Conservation (phyloP, 140 eudicot species). For the Eryngium alpinum region DNA sequence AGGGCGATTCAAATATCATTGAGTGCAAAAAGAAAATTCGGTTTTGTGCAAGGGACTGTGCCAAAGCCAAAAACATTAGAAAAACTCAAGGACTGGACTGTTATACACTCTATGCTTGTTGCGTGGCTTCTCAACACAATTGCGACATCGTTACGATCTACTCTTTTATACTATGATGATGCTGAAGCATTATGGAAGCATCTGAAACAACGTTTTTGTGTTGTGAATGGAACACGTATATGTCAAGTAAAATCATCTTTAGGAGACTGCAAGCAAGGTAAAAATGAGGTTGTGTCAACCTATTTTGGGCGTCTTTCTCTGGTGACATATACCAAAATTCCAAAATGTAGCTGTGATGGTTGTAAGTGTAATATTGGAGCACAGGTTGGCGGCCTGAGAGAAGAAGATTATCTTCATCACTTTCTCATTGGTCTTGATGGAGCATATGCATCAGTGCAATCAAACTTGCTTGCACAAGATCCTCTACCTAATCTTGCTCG, state of each 20-base stretch:
- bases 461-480: not conserved
- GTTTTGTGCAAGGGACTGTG: not conserved
- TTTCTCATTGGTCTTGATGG: not conserved
- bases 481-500: not conserved
- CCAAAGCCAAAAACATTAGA: not conserved
- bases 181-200: not conserved
- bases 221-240: conserved; percentile 7
- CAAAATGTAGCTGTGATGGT: not conserved
- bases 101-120: not conserved
- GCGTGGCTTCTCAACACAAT: not conserved
- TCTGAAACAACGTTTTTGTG: conserved; percentile 9
- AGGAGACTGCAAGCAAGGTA: not conserved
- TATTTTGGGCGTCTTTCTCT: not conserved
- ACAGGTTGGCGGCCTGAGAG: not conserved
- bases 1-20: no score
- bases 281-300: not conserved
- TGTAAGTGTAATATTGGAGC: not conserved
- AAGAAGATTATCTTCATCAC: not conserved
- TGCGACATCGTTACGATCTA: not conserved
- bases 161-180: not conserved
- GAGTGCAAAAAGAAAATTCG: not conserved
- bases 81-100: not conserved
- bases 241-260: not conserved
- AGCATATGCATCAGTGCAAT: not conserved
- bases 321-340: not conserved